Evolutionary conservation across 164 flowering plant species (phyloP), one percentile per base, ranked within the genome.

Genomic region (Vitis rupestris): DNA sequence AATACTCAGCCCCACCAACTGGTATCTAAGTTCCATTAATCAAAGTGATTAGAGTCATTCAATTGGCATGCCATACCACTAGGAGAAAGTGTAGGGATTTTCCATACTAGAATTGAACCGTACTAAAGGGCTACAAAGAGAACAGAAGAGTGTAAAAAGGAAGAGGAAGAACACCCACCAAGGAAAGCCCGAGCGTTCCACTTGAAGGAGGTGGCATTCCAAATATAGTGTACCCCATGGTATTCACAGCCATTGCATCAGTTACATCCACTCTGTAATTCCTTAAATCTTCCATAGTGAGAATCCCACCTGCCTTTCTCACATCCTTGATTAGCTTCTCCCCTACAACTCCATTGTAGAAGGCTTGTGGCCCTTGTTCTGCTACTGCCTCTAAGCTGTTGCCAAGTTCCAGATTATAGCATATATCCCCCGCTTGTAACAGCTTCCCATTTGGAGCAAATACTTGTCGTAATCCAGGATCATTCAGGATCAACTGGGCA

Each of bases 151-250:
- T 6, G 4, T 3, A 37, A 6, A 37, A 62, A 54, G 37, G 27
- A 4, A 68, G 15, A 62, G 12, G 6, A 31, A 62, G 13, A 44
- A 23, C 6, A 79, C 87, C 13, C 31, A 91, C 98, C 86, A 96
- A 69, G 66, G 97, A 72, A 61, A 96, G 67, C 49, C 94, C 98
- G 5, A 88, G 76, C 4, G 97, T 91, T 63, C 99, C 99, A 81
- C 97, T 93, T 12, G 99, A 96, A 74, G 99, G 99, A 67, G 94
- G 98, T 0, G 95, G 97, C 99, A 96, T 91, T 75, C 99, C 99
- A 12, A 84, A 69, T 3, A 93, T 72, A 10, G 85, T 85, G 80
- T 84, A 88, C 1, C 97, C 97, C 94, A 92, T 78, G 2, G 58
- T 84, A 71, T 89, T 75, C 4, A 80, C 87, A 52, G 80, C 68